Percentiles rank a stretch among this genome's conserved stretches.
These are phyloP conservation scores for Solanum arcanum DNA, from an alignment of 257 asterid species.

Conservation along the genomic window DNA sequence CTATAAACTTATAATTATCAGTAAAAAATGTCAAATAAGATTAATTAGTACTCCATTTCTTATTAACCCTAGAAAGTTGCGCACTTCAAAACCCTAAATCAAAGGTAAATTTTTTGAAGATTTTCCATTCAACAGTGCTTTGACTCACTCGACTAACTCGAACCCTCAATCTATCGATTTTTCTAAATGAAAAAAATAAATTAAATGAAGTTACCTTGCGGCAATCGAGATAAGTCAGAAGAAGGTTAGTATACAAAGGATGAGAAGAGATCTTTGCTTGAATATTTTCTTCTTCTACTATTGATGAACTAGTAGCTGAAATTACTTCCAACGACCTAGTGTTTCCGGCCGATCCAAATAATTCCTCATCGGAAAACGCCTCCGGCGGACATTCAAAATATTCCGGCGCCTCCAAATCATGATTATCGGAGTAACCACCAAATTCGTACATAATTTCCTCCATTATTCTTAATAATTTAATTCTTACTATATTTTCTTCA, in stretches of 20 bases:
- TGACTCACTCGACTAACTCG: too few relatives aligned
- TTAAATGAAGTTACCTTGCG: slow-evolving; percentile 29
- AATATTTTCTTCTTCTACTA: too few relatives aligned
- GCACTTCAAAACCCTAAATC: background rate
- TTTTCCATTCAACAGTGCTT: background rate
- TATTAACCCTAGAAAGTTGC: background rate
- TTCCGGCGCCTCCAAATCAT: background rate
- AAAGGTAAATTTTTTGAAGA: background rate
- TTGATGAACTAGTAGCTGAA: background rate
- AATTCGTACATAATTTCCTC: slow-evolving; percentile 1
- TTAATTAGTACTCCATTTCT: background rate
- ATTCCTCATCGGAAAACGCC: background rate
- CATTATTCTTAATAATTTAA: background rate
- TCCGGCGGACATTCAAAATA: background rate
- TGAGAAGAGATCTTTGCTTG: slow-evolving; percentile 21
- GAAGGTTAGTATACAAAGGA: slow-evolving; percentile 41
- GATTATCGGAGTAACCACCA: background rate
- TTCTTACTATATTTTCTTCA: background rate
- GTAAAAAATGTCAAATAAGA: background rate
- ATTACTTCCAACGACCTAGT: background rate
- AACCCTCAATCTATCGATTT: background rate
- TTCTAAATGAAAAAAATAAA: background rate
- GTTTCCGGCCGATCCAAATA: background rate
- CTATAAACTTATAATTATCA: background rate
- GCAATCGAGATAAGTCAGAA: slow-evolving; percentile 42